These are phyloP conservation scores for Colletotrichum eleusines DNA, from an alignment of 2,329 filamentous ascomycete genomes.

Conservation along the genomic window DNA sequence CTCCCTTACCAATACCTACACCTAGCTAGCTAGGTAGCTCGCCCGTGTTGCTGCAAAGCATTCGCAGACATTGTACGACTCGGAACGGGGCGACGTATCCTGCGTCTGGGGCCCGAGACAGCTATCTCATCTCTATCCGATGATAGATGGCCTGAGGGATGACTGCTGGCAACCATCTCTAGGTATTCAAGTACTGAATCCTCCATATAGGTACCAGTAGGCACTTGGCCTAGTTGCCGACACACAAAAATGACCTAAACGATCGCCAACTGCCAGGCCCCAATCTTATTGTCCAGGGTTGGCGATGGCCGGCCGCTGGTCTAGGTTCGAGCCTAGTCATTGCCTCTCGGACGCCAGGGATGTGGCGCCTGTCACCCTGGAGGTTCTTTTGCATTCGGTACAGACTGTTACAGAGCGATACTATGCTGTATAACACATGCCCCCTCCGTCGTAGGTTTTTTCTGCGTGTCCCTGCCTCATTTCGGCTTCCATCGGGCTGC, in stretches of 20 bases:
- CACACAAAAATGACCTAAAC: slow-evolving; percentile 5
- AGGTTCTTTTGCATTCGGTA: neutral
- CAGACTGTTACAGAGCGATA: neutral
- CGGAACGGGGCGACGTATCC: neutral
- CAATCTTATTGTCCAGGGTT: slow-evolving; percentile 27
- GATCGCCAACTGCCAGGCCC: slow-evolving; percentile 27
- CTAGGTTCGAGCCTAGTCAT: slow-evolving; percentile 16
- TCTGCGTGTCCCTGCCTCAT: slow-evolving; percentile 2
- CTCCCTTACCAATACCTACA: slow-evolving; percentile 16
- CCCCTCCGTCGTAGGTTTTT: slow-evolving; percentile 1
- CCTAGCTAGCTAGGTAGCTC: neutral
- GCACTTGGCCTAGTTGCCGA: slow-evolving; percentile 3
- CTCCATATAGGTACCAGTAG: neutral
- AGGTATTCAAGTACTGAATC: neutral
- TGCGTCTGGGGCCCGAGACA: slow-evolving; percentile 5
- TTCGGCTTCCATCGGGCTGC: neutral
- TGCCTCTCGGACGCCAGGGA: slow-evolving; percentile 10
- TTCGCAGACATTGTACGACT: slow-evolving; percentile 8
- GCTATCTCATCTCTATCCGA: slow-evolving; percentile 9
- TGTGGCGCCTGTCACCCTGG: slow-evolving; percentile 24
- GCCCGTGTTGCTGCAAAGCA: neutral
- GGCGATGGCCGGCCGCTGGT: no score
- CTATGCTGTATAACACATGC: neutral
- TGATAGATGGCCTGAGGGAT: neutral
- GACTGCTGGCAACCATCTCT: slow-evolving; percentile 7